Conservation (phyloP, 176 grass and related monocot species). For the Tuctoria greenei region DNA sequence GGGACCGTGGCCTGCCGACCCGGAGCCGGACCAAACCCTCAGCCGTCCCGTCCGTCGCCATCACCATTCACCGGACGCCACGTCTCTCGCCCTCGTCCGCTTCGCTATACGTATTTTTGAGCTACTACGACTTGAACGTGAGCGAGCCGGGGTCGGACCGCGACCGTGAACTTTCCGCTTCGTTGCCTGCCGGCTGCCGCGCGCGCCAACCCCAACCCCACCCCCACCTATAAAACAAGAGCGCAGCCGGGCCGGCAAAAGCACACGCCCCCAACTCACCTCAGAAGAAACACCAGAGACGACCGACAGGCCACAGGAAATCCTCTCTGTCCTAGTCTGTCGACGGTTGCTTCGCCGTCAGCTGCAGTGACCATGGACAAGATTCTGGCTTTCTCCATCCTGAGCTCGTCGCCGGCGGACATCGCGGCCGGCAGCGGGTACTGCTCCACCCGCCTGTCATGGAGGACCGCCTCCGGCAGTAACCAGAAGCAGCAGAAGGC, state of each 20-base stretch:
- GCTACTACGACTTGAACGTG: not conserved
- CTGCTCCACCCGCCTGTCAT: not conserved
- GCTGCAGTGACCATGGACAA: conserved; percentile 45
- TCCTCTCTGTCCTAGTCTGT: too few species aligned
- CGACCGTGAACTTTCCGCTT: not conserved
- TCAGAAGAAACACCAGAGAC: too few species aligned
- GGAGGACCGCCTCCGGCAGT: not conserved
- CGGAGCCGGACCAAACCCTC: not conserved
- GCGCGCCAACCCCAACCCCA: too few species aligned
- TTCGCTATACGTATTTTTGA: not conserved
- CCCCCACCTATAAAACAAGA: too few species aligned
- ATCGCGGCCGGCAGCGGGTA: not conserved
- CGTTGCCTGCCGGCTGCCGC: not conserved
- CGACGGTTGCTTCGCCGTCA: too few species aligned
- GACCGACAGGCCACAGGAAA: not conserved
- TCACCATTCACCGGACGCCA: not conserved
- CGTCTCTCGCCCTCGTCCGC: not conserved
- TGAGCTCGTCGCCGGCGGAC: conserved; percentile 58
- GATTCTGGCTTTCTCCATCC: conserved; percentile 68
- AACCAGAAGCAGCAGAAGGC: conserved; percentile 4
- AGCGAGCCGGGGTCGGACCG: not conserved
- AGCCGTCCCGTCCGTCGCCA: not conserved
- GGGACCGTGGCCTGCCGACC: not conserved
- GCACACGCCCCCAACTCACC: too few species aligned
- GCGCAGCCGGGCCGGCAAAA: too few species aligned